A percentile compares a stretch with the other conserved stretches of the same genome.
Conservation (phyloP, 176 grass and related monocot genomes). For the Hsuehochloa calcarea region DNA sequence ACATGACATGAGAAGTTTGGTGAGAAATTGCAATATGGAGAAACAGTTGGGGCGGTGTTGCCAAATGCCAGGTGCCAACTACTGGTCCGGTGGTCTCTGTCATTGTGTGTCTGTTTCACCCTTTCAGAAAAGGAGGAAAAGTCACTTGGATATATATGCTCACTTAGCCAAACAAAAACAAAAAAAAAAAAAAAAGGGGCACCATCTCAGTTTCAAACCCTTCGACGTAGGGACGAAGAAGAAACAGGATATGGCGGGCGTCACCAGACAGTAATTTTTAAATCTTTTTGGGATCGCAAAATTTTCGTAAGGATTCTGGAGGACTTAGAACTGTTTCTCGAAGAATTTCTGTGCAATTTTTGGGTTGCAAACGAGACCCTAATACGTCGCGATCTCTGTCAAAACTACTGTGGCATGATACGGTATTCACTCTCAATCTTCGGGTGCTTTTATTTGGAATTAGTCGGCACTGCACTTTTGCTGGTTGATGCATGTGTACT, state of each 20-base stretch:
- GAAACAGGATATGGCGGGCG: neutral
- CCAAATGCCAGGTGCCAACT: neutral
- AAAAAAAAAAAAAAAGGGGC: neutral
- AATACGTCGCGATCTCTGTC: neutral
- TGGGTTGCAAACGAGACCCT: neutral
- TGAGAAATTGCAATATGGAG: neutral
- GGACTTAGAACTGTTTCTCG: neutral
- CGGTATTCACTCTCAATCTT: neutral
- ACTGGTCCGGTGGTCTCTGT: neutral
- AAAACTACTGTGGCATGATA: neutral
- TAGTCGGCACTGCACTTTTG: neutral
- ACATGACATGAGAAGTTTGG: neutral
- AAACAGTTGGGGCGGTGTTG: neutral
- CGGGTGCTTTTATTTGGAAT: neutral
- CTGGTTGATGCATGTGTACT: neutral
- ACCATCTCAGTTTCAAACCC: constrained; percentile 8
- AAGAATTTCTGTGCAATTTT: neutral
- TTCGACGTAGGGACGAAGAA: neutral
- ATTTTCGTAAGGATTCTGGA: neutral
- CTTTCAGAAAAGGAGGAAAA: neutral
- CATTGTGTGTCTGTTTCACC: neutral
- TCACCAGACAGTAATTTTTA: neutral
- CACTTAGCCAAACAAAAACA: neutral
- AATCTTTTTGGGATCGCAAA: neutral
- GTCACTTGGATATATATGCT: constrained; percentile 11